Percentiles rank a stretch among this genome's conserved stretches.
phyloP scores from a whole-genome alignment of 352 stramenopile species.

The Phytophthora colocasiae region DNA sequence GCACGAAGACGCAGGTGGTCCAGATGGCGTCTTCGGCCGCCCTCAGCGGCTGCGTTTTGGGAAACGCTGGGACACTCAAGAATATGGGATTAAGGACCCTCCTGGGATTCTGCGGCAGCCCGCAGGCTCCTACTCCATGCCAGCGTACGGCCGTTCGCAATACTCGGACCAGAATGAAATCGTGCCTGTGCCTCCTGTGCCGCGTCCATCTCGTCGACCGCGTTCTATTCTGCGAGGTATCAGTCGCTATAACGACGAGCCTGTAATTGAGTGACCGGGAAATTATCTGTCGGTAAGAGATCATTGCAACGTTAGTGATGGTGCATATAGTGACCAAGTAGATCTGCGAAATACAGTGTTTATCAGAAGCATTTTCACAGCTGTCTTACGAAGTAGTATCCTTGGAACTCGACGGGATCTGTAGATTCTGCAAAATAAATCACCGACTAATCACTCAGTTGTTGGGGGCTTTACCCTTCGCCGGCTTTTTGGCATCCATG shows the following conservation, averaged over 20 bases:
- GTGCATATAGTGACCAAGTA: background rate
- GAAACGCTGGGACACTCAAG: constrained; percentile 59
- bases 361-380: constrained; percentile 8
- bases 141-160: constrained; percentile 33
- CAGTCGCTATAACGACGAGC: constrained; percentile 65
- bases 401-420: constrained; percentile 2
- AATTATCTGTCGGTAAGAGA: constrained; percentile 8
- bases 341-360: background rate
- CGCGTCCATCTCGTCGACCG: constrained; percentile 26
- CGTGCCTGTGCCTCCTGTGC: constrained; percentile 26
- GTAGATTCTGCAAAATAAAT: constrained; percentile 34
- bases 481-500: constrained; percentile 38
- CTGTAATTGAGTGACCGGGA: constrained; percentile 31
- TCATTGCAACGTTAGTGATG: background rate
- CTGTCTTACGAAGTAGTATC: constrained; percentile 3
- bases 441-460: constrained; percentile 8
- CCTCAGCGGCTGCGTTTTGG: constrained; percentile 66
- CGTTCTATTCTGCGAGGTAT: constrained; percentile 57
- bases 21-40: constrained; percentile 66
- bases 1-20: constrained; percentile 43
- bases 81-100: constrained; percentile 52
- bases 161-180: constrained; percentile 24
- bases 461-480: constrained; percentile 8
- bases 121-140: constrained; percentile 21
- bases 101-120: constrained; percentile 24